These are phyloP conservation scores for Barnettozyma pratensis DNA, from an alignment of 805 yeast genomes.

Conservation along the genomic window DNA sequence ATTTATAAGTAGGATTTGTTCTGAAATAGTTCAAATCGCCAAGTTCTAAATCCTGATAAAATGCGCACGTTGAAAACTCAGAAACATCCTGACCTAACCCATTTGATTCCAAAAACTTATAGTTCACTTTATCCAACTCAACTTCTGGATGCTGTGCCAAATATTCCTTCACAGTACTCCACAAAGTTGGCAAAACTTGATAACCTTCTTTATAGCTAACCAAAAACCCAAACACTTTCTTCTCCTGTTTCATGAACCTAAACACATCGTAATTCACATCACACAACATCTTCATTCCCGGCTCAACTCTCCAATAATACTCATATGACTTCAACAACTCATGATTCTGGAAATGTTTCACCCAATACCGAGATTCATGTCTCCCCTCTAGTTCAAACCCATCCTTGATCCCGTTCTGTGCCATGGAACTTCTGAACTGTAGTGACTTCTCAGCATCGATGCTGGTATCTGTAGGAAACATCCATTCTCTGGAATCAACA, in stretches of 20 bases:
- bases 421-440: constrained; percentile 52
- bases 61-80: constrained; percentile 70
- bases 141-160: constrained; percentile 26
- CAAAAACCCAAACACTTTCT: constrained; percentile 68
- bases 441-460: constrained; percentile 73
- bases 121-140: constrained; percentile 7
- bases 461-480: constrained; percentile 59
- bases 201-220: constrained; percentile 68
- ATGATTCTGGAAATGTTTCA: constrained; percentile 68
- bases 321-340: constrained; percentile 61
- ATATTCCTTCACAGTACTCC: constrained; percentile 39
- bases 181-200: constrained; percentile 32
- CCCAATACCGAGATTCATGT: constrained; percentile 84
- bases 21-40: constrained; percentile 73
- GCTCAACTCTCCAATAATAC: constrained; percentile 94
- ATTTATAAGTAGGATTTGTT: constrained; percentile 52
- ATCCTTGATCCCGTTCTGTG: constrained; percentile 57
- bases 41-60: constrained; percentile 88
- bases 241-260: constrained; percentile 52
- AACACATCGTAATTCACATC: constrained; percentile 57
- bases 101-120: constrained; percentile 57
- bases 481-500: constrained; percentile 78
- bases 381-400: constrained; percentile 67
- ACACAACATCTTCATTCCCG: constrained; percentile 67
- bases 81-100: constrained; percentile 62